Percentiles rank a stretch among this genome's conserved stretches.
Conservation (phyloP, 2,329 filamentous ascomycete genomes). For the Capronia epimyces region DNA sequence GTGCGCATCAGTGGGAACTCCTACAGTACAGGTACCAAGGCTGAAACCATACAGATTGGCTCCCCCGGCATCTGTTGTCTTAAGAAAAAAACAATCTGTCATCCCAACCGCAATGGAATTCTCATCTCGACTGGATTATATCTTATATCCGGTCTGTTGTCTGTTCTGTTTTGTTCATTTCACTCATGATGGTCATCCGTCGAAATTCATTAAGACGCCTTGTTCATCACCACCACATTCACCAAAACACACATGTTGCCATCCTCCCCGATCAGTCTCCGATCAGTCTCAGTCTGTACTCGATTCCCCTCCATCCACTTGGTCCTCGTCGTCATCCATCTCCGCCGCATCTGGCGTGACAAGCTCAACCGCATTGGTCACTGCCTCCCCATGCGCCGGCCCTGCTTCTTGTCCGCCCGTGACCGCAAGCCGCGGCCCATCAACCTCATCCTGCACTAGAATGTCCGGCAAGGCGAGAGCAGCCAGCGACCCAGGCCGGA, state of each 20-base stretch:
- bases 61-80: too few relatives aligned
- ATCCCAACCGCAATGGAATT: too few relatives aligned
- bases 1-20: too few relatives aligned
- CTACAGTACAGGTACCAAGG: too few relatives aligned
- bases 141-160: not conserved
- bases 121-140: too few relatives aligned
- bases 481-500: slow-evolving; percentile 24
- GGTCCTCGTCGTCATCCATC: slow-evolving; percentile 4
- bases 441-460: slow-evolving; percentile 19
- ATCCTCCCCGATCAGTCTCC: too few relatives aligned
- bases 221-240: too few relatives aligned
- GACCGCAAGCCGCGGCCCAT: not conserved
- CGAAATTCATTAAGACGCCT: not conserved
- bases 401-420: not conserved
- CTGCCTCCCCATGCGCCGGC: not conserved
- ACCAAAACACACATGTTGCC: too few relatives aligned
- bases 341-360: not conserved
- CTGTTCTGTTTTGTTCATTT: not conserved
- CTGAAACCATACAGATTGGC: too few relatives aligned
- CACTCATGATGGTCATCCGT: not conserved
- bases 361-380: not conserved
- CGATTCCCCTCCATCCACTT: slow-evolving; percentile 10
- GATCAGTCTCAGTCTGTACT: slow-evolving; percentile 9
- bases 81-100: too few relatives aligned
- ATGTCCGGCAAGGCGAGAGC: slow-evolving; percentile 27